Evolutionary conservation across 495 filamentous ascomycete genomes (phyloP).

Genomic region (Penicillium cinerascens): DNA sequence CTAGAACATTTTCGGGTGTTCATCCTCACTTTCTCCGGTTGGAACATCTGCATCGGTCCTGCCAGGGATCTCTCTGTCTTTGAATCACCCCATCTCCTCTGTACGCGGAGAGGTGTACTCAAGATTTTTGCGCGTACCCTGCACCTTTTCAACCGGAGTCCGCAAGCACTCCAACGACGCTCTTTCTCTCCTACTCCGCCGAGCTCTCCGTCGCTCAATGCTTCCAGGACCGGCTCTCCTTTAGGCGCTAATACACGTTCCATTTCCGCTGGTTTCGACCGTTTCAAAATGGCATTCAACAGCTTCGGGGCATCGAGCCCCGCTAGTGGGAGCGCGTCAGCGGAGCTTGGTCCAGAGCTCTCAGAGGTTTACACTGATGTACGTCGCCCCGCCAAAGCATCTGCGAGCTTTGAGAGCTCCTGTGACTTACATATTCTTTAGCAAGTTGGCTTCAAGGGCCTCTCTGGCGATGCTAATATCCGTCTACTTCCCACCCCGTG

Average conservation of each 20-base stretch:
- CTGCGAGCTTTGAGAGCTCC: not conserved
- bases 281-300: conserved; percentile 63
- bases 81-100: conserved; percentile 15
- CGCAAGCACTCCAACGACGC: conserved; percentile 38
- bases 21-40: conserved; percentile 3
- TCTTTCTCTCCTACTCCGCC: conserved; percentile 36
- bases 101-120: conserved; percentile 22
- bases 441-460: conserved; percentile 78
- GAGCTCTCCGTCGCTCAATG: conserved; percentile 38
- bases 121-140: conserved; percentile 42
- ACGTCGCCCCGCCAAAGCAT: conserved; percentile 14
- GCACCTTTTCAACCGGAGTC: conserved; percentile 40
- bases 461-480: conserved; percentile 78
- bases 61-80: conserved; percentile 5
- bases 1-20: conserved; percentile 20
- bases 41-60: conserved; percentile 5
- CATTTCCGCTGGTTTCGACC: conserved; percentile 38
- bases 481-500: conserved; percentile 76
- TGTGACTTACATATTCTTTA: conserved; percentile 29
- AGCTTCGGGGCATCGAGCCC: conserved; percentile 42
- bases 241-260: conserved; percentile 39
- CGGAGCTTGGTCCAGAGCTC: conserved; percentile 43
- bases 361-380: conserved; percentile 49
- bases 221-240: conserved; percentile 26
- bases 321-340: conserved; percentile 27